Percentiles rank a stretch among this genome's conserved stretches.
Evolutionary conservation across 2,329 filamentous ascomycete genomes (phyloP).

Genomic region (Penicillium sp.): DNA sequence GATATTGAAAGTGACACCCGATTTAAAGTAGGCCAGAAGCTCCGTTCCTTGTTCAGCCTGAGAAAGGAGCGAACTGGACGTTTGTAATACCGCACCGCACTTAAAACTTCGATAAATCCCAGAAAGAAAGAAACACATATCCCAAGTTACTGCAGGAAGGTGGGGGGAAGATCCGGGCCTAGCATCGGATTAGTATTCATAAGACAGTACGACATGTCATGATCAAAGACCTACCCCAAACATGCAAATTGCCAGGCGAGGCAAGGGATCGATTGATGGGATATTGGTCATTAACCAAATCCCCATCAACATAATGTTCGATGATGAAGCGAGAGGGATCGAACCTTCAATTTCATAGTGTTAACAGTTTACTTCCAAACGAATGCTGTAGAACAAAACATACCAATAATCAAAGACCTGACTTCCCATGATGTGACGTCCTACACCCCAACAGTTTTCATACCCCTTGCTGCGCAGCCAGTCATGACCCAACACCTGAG

Average conservation of each 20-base stretch:
- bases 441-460: conserved; percentile 7
- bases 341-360: not conserved
- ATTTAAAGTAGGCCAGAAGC: no score
- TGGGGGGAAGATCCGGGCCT: not conserved
- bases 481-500: conserved; percentile 5
- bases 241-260: conserved; percentile 1
- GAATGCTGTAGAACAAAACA: not conserved
- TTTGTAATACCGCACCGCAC: no score
- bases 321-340: conserved; percentile 4
- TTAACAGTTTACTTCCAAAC: no score
- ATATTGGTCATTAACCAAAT: conserved; percentile 4
- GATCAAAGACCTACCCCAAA: conserved; percentile 1
- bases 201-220: not conserved
- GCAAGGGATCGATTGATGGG: conserved; percentile 1
- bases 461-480: conserved; percentile 5
- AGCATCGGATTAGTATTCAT: not conserved
- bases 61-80: no score
- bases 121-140: not conserved
- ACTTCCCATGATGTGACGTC: conserved; percentile 10
- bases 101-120: no score
- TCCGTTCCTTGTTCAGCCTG: no score
- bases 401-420: conserved; percentile 17
- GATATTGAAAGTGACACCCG: no score
- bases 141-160: not conserved
- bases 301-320: conserved; percentile 13